A percentile compares a stretch with the other conserved stretches of the same genome.
These are phyloP conservation scores for Aspergillus baeticus DNA, from an alignment of 495 filamentous ascomycete species.

Conservation along the genomic window DNA sequence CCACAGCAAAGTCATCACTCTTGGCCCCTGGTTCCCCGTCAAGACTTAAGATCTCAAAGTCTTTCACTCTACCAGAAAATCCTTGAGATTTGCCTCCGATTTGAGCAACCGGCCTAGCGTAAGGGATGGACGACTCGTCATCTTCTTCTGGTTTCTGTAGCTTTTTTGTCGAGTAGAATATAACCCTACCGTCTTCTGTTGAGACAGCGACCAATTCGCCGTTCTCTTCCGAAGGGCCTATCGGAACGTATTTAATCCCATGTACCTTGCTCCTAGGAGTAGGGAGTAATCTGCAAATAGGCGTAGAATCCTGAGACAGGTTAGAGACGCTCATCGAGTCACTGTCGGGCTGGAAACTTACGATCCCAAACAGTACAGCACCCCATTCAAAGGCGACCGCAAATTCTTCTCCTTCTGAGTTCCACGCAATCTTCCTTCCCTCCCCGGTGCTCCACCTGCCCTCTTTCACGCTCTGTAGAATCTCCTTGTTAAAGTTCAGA, in stretches of 20 bases:
- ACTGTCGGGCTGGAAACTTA: slow-evolving; percentile 31
- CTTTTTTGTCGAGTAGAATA: slow-evolving; percentile 74
- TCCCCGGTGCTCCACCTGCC: slow-evolving; percentile 75
- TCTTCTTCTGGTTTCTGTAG: slow-evolving; percentile 30
- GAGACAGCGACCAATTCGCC: slow-evolving; percentile 67
- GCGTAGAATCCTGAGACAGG: slow-evolving; percentile 63
- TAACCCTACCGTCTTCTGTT: slow-evolving; percentile 87
- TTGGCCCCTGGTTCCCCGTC: slow-evolving; percentile 32
- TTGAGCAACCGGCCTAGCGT: slow-evolving; percentile 64
- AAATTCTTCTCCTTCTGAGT: slow-evolving; percentile 72
- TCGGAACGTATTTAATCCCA: slow-evolving; percentile 66
- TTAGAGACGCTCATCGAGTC: slow-evolving; percentile 14
- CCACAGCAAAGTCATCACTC: slow-evolving; percentile 52
- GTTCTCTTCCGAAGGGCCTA: slow-evolving; percentile 38
- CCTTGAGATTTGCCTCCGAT: slow-evolving; percentile 72
- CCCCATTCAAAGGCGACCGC: slow-evolving; percentile 87
- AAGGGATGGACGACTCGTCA: slow-evolving; percentile 39
- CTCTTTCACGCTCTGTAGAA: slow-evolving; percentile 71
- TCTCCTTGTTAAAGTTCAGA: slow-evolving; percentile 71
- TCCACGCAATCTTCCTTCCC: slow-evolving; percentile 83
- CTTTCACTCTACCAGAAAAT: slow-evolving; percentile 75
- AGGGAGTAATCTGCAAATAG: slow-evolving; percentile 69
- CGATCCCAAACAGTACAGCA: slow-evolving; percentile 78
- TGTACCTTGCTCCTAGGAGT: slow-evolving; percentile 75
- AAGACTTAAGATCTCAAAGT: slow-evolving; percentile 67